Evolutionary conservation across 352 stramenopile genomes (phyloP), one percentile per base, ranked within the genome.

Genomic region (Globisporangium cystogenes): DNA sequence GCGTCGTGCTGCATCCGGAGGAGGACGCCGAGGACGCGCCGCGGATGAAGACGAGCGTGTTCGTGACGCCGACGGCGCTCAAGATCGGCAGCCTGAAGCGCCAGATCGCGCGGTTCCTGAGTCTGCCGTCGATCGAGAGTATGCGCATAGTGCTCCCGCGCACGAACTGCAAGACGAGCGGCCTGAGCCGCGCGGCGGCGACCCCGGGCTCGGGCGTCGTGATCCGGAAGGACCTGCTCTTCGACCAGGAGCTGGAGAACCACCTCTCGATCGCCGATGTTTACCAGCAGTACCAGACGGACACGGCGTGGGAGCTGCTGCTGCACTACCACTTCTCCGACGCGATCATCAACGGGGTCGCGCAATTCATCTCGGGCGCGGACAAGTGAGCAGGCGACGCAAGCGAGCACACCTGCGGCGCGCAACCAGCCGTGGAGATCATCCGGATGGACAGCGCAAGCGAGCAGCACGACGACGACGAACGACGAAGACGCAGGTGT

Each of bases 261-360:
- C 84, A 72, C 58, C 62, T 89, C 48, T 78, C 63, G 40, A 66
- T 92, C 51, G 69, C 74, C 53, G 81, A 89, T 74, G 83, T 92
- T 76, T 92, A 92, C 74, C 62, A 86, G 56, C 81, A 92, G 66
- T 92, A 90, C 59, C 72, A 66, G 47, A 83, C 80, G 68, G 74
- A 75, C 53, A 76, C 60, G 23, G 65, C 65, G 29, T 90, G 81
- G 81, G 70, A 92, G 50, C 62, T 92, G 39, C 68, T 79, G 23
- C 66, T 92, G 43, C 62, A 79, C 29, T 90, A 92, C 45, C 81
- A 92, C 54, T 92, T 92, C 57, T 89, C 80, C 10, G 76, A 73
- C 57, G 67, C 72, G 21, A 88, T 90, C 54, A 55, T 87, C 45
- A 87, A 87, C 49, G 72, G 74, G 7, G 74, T 88, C 26, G 79